A percentile compares a stretch with the other conserved stretches of the same genome.
These are phyloP conservation scores for Verticillium tricorpus DNA, from an alignment of 2,329 filamentous ascomycete species.

Conservation along the genomic window DNA sequence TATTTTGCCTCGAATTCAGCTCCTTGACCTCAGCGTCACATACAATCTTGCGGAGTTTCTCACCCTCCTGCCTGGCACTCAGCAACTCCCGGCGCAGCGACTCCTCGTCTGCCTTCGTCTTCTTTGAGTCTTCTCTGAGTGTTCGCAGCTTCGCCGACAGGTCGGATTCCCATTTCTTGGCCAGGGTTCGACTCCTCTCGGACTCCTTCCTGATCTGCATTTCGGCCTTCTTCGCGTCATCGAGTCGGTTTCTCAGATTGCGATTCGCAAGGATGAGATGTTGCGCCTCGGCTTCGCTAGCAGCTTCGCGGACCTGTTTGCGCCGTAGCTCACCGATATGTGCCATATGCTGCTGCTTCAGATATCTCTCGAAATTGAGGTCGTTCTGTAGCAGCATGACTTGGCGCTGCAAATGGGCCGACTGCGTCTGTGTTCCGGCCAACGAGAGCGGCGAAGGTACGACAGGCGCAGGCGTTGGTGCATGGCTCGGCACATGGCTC, in stretches of 20 bases:
- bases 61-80: constrained; percentile 53
- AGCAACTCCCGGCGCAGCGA: constrained; percentile 54
- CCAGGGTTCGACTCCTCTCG: constrained; percentile 65
- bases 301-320: constrained; percentile 70
- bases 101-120: constrained; percentile 54
- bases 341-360: constrained; percentile 77
- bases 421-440: constrained; percentile 8
- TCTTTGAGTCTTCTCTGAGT: constrained; percentile 66
- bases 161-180: constrained; percentile 75
- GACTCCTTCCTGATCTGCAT: constrained; percentile 67
- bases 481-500: constrained; percentile 20
- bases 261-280: constrained; percentile 75
- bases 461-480: constrained; percentile 21
- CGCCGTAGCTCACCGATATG: constrained; percentile 76
- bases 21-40: constrained; percentile 67
- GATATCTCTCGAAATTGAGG: constrained; percentile 76
- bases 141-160: constrained; percentile 61
- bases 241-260: constrained; percentile 65
- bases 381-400: constrained; percentile 76
- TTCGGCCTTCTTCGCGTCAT: constrained; percentile 68
- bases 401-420: constrained; percentile 62
- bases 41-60: constrained; percentile 61
- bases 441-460: constrained; percentile 15
- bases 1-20: constrained; percentile 56
- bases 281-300: constrained; percentile 76